Evolutionary conservation across 2,329 filamentous ascomycete genomes (phyloP).

Genomic region (Diaporthe humulicola): DNA sequence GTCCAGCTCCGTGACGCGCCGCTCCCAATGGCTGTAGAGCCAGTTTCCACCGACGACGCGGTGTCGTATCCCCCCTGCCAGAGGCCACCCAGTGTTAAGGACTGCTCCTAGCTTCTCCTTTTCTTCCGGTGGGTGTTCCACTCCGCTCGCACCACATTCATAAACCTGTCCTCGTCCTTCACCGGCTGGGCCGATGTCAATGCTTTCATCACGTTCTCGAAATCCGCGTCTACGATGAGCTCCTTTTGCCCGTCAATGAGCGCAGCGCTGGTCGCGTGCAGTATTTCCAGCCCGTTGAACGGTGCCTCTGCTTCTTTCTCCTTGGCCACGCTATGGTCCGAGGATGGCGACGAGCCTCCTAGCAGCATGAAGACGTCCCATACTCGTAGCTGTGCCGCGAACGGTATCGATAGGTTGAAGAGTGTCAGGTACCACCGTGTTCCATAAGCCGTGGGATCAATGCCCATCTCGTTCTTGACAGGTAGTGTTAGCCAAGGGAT

Average conservation of each 20-base stretch:
- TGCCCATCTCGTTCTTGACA: constrained; percentile 77
- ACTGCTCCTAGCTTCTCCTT: constrained; percentile 43
- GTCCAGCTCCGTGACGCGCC: constrained; percentile 30
- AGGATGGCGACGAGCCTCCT: constrained; percentile 75
- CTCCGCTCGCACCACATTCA: constrained; percentile 81
- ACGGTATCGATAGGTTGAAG: constrained; percentile 97
- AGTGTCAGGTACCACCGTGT: constrained; percentile 97
- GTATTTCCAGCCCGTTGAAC: constrained; percentile 77
- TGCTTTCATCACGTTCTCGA: constrained; percentile 98
- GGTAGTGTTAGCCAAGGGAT: constrained; percentile 36
- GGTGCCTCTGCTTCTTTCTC: constrained; percentile 30
- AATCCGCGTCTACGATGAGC: constrained; percentile 91
- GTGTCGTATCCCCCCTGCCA: neutral
- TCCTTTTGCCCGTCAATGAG: constrained; percentile 92
- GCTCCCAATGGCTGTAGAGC: constrained; percentile 26
- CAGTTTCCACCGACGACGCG: neutral
- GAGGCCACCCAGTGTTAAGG: neutral
- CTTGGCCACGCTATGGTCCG: constrained; percentile 13
- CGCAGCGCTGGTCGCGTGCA: constrained; percentile 91
- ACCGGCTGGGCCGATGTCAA: constrained; percentile 94
- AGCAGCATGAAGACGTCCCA: constrained; percentile 99
- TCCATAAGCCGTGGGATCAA: constrained; percentile 92
- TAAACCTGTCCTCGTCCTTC: constrained; percentile 92
- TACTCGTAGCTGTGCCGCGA: constrained; percentile 91
- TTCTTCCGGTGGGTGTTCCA: constrained; percentile 77